Percentiles rank a stretch among this genome's conserved stretches.
These are phyloP conservation scores for Glomus cerebriforme DNA, from an alignment of 192 early-diverging fungal genomes.

Conservation along the genomic window DNA sequence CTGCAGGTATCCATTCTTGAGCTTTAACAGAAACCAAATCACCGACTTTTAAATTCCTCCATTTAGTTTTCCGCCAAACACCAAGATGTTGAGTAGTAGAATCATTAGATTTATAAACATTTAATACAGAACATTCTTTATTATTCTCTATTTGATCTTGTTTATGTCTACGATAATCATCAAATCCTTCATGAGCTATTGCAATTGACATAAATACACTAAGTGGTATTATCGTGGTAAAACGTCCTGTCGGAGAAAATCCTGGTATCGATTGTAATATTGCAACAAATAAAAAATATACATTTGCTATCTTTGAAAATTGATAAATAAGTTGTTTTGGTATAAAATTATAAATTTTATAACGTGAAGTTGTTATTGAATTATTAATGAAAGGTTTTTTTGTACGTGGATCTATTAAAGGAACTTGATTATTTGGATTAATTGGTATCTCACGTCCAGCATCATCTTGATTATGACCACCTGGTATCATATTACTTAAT, in stretches of 20 bases:
- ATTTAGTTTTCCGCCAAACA: slow-evolving; percentile 48
- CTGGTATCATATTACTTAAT: slow-evolving; percentile 10
- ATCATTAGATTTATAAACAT: slow-evolving; percentile 59
- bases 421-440: slow-evolving; percentile 30
- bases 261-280: slow-evolving; percentile 60
- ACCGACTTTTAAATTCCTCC: slow-evolving; percentile 74
- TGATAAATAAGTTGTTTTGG: slow-evolving; percentile 64
- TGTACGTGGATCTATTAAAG: slow-evolving; percentile 45
- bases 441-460: slow-evolving; percentile 36
- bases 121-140: slow-evolving; percentile 53
- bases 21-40: slow-evolving; percentile 76
- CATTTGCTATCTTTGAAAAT: slow-evolving; percentile 70
- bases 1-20: slow-evolving; percentile 82
- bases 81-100: slow-evolving; percentile 44
- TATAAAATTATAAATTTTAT: slow-evolving; percentile 58
- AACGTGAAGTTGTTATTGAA: slow-evolving; percentile 64
- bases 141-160: slow-evolving; percentile 67
- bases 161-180: slow-evolving; percentile 68
- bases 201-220: slow-evolving; percentile 74
- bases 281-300: slow-evolving; percentile 69
- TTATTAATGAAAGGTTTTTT: slow-evolving; percentile 56
- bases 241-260: slow-evolving; percentile 77
- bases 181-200: slow-evolving; percentile 78
- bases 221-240: slow-evolving; percentile 76
- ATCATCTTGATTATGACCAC: slow-evolving; percentile 6